A percentile compares a stretch with the other conserved stretches of the same genome.
Evolutionary conservation across 306 rosid species (phyloP).

Genomic region (Sicyos baderoa): DNA sequence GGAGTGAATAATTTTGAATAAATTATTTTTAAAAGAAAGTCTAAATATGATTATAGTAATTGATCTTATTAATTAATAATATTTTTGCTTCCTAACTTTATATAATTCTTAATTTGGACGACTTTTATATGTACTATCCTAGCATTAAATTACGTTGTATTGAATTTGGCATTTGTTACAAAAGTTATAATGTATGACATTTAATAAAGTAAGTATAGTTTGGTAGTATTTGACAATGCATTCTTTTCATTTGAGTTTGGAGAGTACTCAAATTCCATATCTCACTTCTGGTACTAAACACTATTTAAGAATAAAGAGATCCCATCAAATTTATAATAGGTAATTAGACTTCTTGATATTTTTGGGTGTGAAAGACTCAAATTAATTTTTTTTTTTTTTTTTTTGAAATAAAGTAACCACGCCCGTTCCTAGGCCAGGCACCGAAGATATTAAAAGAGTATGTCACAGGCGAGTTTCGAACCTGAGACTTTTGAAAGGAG

Average conservation of each 20-base stretch:
- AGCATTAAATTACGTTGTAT: not conserved
- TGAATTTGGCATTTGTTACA: not conserved
- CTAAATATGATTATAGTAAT: not conserved
- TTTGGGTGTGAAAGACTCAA: too few species aligned
- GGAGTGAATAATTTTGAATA: not conserved
- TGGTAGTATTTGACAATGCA: too few species aligned
- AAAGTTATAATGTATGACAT: not conserved
- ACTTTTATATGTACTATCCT: not conserved
- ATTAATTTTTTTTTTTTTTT: too few species aligned
- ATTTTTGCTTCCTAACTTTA: not conserved
- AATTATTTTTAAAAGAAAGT: not conserved
- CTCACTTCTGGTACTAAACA: too few species aligned
- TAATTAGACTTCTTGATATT: too few species aligned
- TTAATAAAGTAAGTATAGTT: not conserved
- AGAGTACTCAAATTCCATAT: too few species aligned
- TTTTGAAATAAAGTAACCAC: too few species aligned
- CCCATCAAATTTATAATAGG: not conserved
- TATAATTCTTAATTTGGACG: not conserved
- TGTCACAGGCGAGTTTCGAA: too few species aligned
- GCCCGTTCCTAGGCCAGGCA: too few species aligned
- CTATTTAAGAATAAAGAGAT: not conserved
- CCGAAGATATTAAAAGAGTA: too few species aligned
- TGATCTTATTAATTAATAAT: not conserved
- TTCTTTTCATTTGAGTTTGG: too few species aligned
- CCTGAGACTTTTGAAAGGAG: too few species aligned